Evolutionary conservation across 768 basidiomycete species (phyloP), one percentile per base, ranked within the genome.

Genomic region (Suillus plorans): DNA sequence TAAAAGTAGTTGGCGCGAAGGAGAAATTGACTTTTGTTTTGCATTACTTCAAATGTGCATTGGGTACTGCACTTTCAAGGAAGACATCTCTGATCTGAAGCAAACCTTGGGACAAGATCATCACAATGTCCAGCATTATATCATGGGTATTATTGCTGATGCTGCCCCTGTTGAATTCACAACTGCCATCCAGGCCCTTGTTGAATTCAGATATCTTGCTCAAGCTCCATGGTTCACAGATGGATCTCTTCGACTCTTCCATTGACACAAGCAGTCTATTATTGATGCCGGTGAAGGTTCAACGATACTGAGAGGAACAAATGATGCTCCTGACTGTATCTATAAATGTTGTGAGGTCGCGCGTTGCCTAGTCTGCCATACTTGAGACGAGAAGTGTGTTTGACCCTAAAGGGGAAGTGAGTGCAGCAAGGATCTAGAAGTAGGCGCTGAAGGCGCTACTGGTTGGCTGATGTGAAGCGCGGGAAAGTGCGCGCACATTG

Each of bases 31-130:
- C 62, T 77, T 78, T 64, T 69, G 72, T 2, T 77, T 80, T 52
- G 75, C 71, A 0, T 56, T 79, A n/a, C 69, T 83, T 12, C 80
- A 81, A 28, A 71, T 74, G 16, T 71, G 69, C 41, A 71, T 72
- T 9, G 78, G 78, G 2, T 79, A 74, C 68, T 66, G 73, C n/a
- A 76, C 77, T n/a, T 82, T 81, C 60, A 66, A 69, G 20, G 74
- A 78, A 20, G 81, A 81, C 0, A 76, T 82, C 12, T 80, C 77
- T 13, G 66, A 67, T n/a, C 57, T 82, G 34, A 81, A 81, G 59
- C 80, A 82, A 64, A 74, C 78, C 10, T 80, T 79, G 9, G 80
- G 80, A 3, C 60, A 72, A 16, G 80, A 81, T 50, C 78, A 81
- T 62, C 65, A 73, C 2, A 73, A 81, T 22, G 68, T 81, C 4